These are phyloP conservation scores for Corynascus novoguineensis DNA, from an alignment of 495 filamentous ascomycete genomes.

Conservation along the genomic window DNA sequence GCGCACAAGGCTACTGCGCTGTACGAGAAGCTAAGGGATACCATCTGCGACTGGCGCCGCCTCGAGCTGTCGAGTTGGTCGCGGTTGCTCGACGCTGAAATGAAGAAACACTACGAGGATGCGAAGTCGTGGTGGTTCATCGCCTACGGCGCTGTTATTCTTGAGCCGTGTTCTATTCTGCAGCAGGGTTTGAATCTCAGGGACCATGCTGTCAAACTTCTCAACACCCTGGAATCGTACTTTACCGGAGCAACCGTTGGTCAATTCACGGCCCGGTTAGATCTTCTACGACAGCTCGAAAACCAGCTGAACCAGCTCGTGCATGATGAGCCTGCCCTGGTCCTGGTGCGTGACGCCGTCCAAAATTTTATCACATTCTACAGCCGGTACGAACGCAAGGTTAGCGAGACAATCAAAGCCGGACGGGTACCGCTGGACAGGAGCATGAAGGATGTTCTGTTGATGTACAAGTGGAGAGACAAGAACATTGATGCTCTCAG, in stretches of 20 bases:
- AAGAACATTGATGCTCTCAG: slow-evolving; percentile 83
- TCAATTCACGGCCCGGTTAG: slow-evolving; percentile 68
- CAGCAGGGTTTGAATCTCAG: slow-evolving; percentile 53
- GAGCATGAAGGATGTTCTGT: slow-evolving; percentile 78
- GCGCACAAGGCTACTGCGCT: slow-evolving; percentile 62
- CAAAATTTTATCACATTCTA: slow-evolving; percentile 73
- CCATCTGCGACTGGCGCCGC: slow-evolving; percentile 80
- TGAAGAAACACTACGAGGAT: slow-evolving; percentile 63
- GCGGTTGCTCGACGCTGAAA: slow-evolving; percentile 79
- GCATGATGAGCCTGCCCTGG: slow-evolving; percentile 50
- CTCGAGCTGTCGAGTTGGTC: slow-evolving; percentile 91
- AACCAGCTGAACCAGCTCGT: slow-evolving; percentile 54
- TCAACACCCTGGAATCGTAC: slow-evolving; percentile 68
- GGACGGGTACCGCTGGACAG: slow-evolving; percentile 69
- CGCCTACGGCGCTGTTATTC: slow-evolving; percentile 81
- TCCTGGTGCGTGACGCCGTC: slow-evolving; percentile 53
- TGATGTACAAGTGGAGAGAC: slow-evolving; percentile 92
- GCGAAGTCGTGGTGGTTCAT: slow-evolving; percentile 95
- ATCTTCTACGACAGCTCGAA: slow-evolving; percentile 66
- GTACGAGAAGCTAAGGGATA: slow-evolving; percentile 67
- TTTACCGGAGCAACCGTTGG: slow-evolving; percentile 68
- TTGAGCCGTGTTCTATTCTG: slow-evolving; percentile 58
- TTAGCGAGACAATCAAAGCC: slow-evolving; percentile 55
- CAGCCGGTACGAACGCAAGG: slow-evolving; percentile 57
- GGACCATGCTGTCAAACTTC: slow-evolving; percentile 58